Evolutionary conservation across 1,139 yeast genomes (phyloP), one percentile per base, ranked within the genome.

Genomic region (Yamadazyma friedrichii): DNA sequence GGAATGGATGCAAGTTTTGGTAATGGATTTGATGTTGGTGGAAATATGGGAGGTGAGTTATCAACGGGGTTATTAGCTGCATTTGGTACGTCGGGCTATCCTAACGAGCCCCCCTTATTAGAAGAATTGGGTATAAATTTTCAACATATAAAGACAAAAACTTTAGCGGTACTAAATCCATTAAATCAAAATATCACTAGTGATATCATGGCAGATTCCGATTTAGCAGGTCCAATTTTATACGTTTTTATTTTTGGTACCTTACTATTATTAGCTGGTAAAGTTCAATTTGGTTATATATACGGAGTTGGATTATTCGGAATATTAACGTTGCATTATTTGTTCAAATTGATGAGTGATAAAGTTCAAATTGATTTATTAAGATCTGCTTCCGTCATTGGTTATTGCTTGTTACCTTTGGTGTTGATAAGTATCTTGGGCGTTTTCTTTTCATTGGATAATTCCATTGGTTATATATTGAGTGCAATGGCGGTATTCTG

Each of bases 251-350:
- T 89, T 43, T 91, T 91, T 60, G 98, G 97, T n/a, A 77, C 89
- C 1, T 80, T 86, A 47, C 67, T 94, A 40, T 68, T 91, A 42
- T 70, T 89, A 36, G 78, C 95, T 1, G 98, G 99, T 11, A 93
- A 91, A 59, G 88, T 91, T 15, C 98, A 93, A 61, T 93, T 93
- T 61, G 98, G 98, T 3, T 94, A 94, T 62, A 88, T 93, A 41
- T 93, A 93, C 57, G 98, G 98, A 22, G 95, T 93, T 35, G 98
- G 97, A 1, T 67, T 94, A 39, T 82, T 91, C 52, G 99, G 99
- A 11, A 86, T 95, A 2, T 58, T 88, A 13, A 81, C 95, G 32
- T 78, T 89, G 52, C 97, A 91, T 62, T 79, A 79, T 51, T 72
- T 94, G 46, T 84, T 94, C 60, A 88, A 86, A 60, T 72, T 89